These are phyloP conservation scores for Penicillium sp. DNA, from an alignment of 2,329 filamentous ascomycete genomes.

Conservation along the genomic window DNA sequence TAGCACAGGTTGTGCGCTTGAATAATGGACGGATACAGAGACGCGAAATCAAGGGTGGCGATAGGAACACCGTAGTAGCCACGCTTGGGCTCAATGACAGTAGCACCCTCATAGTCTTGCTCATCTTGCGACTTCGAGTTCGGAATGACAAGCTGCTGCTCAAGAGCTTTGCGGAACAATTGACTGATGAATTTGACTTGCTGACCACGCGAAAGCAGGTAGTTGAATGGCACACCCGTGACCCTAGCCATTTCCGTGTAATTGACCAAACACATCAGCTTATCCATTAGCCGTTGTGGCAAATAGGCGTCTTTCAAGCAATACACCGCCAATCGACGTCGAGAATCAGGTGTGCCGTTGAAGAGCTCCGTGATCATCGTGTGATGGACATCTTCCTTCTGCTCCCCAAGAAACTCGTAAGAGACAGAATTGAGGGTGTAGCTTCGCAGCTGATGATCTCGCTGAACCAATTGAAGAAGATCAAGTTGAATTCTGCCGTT, in stretches of 20 bases:
- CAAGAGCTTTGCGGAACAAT: constrained; percentile 86
- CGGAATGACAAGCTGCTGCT: constrained; percentile 90
- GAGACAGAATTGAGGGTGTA: constrained; percentile 97
- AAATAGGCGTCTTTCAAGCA: constrained; percentile 97
- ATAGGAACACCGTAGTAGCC: constrained; percentile 94
- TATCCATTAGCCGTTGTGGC: constrained; percentile 90
- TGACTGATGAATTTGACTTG: constrained; percentile 98
- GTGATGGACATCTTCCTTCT: constrained; percentile 98
- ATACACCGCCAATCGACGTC: constrained; percentile 86
- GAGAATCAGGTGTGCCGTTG: constrained; percentile 90
- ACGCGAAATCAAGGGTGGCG: constrained; percentile 96
- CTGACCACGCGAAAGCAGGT: constrained; percentile 81
- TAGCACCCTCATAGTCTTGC: constrained; percentile 95
- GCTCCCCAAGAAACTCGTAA: constrained; percentile 89
- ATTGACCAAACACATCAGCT: constrained; percentile 96
- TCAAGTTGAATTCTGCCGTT: constrained; percentile 91
- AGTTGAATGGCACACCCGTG: constrained; percentile 96
- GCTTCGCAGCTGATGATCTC: constrained; percentile 90
- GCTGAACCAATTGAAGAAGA: constrained; percentile 86
- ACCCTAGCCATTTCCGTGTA: constrained; percentile 99
- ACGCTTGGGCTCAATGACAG: constrained; percentile 90
- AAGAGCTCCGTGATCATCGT: constrained; percentile 99
- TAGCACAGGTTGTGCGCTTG: constrained; percentile 98
- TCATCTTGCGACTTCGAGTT: constrained; percentile 69
- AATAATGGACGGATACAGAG: constrained; percentile 97